Conservation (phyloP, 805 yeast species). For the Candida anglica region DNA sequence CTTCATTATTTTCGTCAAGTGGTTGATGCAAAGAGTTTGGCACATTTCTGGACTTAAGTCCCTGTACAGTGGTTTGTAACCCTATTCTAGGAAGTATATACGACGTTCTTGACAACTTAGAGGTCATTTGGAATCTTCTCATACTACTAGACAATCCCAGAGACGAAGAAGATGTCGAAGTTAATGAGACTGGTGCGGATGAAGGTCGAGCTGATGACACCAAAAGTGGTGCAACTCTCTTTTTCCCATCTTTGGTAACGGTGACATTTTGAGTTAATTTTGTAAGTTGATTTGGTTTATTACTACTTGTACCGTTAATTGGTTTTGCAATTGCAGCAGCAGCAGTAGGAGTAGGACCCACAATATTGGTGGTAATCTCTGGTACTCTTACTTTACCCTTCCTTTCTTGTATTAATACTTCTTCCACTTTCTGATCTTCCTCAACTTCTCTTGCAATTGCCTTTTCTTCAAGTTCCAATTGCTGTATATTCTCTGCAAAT, state of each 20-base stretch:
- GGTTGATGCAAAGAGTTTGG: conserved; percentile 7
- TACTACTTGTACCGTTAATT: too few species aligned
- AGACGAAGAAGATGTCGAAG: too few species aligned
- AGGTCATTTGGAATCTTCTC: too few species aligned
- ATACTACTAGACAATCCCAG: too few species aligned
- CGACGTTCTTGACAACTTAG: conserved; percentile 42
- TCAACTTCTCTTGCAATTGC: conserved; percentile 39
- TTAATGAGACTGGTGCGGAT: background rate
- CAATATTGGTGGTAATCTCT: background rate
- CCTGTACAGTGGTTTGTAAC: conserved; percentile 59
- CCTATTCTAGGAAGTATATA: conserved; percentile 60
- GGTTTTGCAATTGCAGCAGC: background rate
- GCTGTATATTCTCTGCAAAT: conserved; percentile 84
- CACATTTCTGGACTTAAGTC: conserved; percentile 30
- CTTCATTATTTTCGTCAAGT: conserved; percentile 15
- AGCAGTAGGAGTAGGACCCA: conserved; percentile 1
- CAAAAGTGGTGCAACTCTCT: conserved; percentile 68
- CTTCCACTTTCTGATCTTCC: conserved; percentile 6
- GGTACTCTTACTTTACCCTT: background rate
- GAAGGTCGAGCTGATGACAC: conserved; percentile 36
- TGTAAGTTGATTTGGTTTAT: conserved; percentile 17
- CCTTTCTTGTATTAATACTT: conserved; percentile 12
- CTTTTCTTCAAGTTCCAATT: conserved; percentile 65
- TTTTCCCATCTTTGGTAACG: conserved; percentile 71
- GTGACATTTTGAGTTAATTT: conserved; percentile 47